Base-by-base conservation (phyloP, 2,329 filamentous ascomycete genomes). In the Kalmusia sp. region DNA sequence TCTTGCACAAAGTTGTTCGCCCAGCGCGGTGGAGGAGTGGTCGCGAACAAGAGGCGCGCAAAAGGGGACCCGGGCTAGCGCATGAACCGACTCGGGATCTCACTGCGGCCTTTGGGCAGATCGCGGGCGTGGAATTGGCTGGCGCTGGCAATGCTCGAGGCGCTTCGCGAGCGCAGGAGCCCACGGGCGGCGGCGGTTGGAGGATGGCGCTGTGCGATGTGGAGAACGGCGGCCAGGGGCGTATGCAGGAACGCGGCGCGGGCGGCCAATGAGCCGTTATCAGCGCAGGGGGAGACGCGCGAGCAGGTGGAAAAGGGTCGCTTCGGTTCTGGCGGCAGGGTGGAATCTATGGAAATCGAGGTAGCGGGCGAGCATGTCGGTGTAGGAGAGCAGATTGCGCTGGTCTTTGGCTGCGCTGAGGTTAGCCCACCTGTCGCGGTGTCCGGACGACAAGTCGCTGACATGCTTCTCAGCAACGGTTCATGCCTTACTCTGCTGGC, bases 1-100 rank as follows among this genome's bases (percentile, higher is more conserved):
- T 64, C 58, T 56, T 73, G 70, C 70, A 73, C 70, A 73, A 73
- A 63, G 71, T 52, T 58, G 54, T 54, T 54, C 39, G 48, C 38
- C 48, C 48, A 35, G 56, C 51, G 49, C 50, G 58, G 57, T 65
- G 64, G 65, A 61, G 57, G 50, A 55, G 55, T 49, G 59, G 55
- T 63, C 57, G 59, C 59, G 51, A 58, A 60, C 62, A 57, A 59
- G 60, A 52, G 45, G 52, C 58, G 61, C 54, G 60, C 52, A 67
- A 73, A 70, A 69, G 67, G 68, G 59, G 64, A 66, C 48, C 60
- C 65, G 58, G 58, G 58, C 47, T 51, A 55, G 60, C 61, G 59
- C 62, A 63, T 61, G 54, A 58, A 58, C 60, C 59, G 53, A 54
- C 53, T 52, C 55, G 57, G 54, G 64, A 57, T 61, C 62, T 58